These are phyloP conservation scores for Lipomyces anomalus DNA, from an alignment of 805 yeast species.

Conservation along the genomic window DNA sequence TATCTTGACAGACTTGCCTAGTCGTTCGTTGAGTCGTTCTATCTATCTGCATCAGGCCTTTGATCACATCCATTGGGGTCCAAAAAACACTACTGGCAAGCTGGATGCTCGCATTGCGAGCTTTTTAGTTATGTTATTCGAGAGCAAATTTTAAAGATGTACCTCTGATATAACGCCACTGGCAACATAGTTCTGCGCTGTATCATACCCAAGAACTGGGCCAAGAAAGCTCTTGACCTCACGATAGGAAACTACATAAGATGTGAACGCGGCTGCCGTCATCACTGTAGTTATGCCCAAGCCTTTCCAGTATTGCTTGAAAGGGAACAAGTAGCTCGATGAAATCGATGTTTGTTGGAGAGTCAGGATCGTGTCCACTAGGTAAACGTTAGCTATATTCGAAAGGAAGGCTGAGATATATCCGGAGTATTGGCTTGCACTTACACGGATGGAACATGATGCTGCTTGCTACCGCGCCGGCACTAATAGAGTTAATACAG, in stretches of 20 bases:
- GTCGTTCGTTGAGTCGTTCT: conserved; percentile 18
- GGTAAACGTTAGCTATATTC: neutral
- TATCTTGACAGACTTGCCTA: conserved; percentile 23
- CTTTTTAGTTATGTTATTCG: too few relatives aligned
- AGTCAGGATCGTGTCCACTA: conserved; percentile 20
- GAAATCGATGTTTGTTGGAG: conserved; percentile 17
- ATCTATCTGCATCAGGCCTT: conserved; percentile 40
- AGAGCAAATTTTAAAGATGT: too few relatives aligned
- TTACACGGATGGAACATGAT: conserved; percentile 21
- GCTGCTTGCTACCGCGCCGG: conserved; percentile 20
- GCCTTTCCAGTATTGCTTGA: conserved; percentile 30
- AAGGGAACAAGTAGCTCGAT: conserved; percentile 9
- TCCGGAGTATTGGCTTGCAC: neutral
- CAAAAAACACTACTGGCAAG: conserved; percentile 36
- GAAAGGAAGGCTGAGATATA: too few relatives aligned
- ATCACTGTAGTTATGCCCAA: conserved; percentile 35
- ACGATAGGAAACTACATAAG: conserved; percentile 38
- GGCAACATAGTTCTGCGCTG: conserved; percentile 10
- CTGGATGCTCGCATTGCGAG: too few relatives aligned
- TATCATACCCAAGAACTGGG: conserved; percentile 9
- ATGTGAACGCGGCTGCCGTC: conserved; percentile 39
- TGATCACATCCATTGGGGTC: conserved; percentile 45
- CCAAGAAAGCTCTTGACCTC: conserved; percentile 33
- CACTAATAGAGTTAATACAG: too few relatives aligned
- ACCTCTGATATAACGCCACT: conserved; percentile 18